phyloP scores from a whole-genome alignment of 805 yeast species.

The Saturnispora mendoncae region DNA sequence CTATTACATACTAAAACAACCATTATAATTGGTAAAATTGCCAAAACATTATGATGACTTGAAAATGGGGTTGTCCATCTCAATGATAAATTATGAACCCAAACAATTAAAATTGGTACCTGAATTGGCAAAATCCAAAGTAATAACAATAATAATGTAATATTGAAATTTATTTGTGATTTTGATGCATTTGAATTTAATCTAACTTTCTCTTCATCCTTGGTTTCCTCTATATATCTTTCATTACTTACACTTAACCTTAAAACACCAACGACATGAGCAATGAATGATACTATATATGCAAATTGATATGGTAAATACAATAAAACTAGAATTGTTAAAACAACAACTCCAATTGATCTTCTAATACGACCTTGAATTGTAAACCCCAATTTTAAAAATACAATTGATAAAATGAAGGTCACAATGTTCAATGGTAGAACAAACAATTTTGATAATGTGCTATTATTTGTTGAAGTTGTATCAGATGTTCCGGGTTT shows the following conservation, averaged over 20 bases:
- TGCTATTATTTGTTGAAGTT: neutral
- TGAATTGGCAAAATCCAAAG: slow-evolving; percentile 74
- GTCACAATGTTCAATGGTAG: slow-evolving; percentile 7
- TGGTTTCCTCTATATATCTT: slow-evolving; percentile 1
- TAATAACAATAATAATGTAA: slow-evolving; percentile 59
- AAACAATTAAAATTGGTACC: slow-evolving; percentile 69
- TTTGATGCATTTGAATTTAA: slow-evolving; percentile 12
- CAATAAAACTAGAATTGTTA: slow-evolving; percentile 22
- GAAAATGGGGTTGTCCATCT: slow-evolving; percentile 79
- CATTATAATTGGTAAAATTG: slow-evolving; percentile 64
- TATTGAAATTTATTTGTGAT: slow-evolving; percentile 45
- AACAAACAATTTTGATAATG: neutral
- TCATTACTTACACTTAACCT: slow-evolving; percentile 28
- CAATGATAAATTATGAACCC: slow-evolving; percentile 67
- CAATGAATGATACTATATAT: slow-evolving; percentile 46
- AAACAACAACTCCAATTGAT: slow-evolving; percentile 12
- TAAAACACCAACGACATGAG: slow-evolving; percentile 43
- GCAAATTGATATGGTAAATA: slow-evolving; percentile 81
- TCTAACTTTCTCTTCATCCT: slow-evolving; percentile 1
- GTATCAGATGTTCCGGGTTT: neutral
- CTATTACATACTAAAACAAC: slow-evolving; percentile 41
- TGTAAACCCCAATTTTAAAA: slow-evolving; percentile 5
- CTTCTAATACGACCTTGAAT: slow-evolving; percentile 7
- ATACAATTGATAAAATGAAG: slow-evolving; percentile 1
- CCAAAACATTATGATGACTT: slow-evolving; percentile 75